phyloP scores from a whole-genome alignment of 176 grass and related monocot species.

The Echinochloa phyllopogon region DNA sequence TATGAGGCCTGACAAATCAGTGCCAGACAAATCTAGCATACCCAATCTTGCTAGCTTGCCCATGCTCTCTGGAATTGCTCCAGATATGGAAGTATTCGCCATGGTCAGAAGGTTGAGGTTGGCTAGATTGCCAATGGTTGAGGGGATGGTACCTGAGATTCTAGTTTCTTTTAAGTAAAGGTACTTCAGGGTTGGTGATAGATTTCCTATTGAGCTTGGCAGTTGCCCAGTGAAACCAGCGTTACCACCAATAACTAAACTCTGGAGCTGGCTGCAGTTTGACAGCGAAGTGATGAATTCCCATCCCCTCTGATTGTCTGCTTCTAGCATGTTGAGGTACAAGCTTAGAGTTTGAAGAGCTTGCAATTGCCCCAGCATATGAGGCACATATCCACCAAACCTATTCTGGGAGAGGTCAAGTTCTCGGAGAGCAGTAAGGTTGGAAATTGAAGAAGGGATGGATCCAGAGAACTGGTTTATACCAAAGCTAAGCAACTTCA shows the following conservation, averaged over 20 bases:
- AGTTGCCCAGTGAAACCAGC: not conserved
- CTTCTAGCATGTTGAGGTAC: not conserved
- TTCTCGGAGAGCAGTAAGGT: not conserved
- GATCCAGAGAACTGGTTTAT: not conserved
- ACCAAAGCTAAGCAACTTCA: accelerated
- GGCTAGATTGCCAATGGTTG: slow-evolving; percentile 13
- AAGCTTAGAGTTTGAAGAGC: not conserved
- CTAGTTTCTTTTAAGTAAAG: not conserved
- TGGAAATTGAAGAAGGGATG: slow-evolving; percentile 1
- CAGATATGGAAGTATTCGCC: not conserved
- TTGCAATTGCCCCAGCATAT: not conserved
- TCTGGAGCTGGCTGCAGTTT: not conserved
- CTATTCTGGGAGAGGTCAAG: not conserved
- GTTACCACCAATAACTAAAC: accelerated
- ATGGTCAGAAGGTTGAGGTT: accelerated
- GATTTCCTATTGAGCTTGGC: not conserved
- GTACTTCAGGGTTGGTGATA: not conserved
- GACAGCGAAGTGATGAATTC: not conserved
- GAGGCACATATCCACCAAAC: not conserved
- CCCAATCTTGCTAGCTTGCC: not conserved
- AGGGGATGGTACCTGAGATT: slow-evolving; percentile 5
- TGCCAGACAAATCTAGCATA: not conserved
- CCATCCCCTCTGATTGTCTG: not conserved
- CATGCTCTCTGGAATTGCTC: slow-evolving; percentile 20
- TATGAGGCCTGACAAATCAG: slow-evolving; percentile 4